phyloP scores from a whole-genome alignment of 148 eudicot genomes.

The Salicornia ramosissima region DNA sequence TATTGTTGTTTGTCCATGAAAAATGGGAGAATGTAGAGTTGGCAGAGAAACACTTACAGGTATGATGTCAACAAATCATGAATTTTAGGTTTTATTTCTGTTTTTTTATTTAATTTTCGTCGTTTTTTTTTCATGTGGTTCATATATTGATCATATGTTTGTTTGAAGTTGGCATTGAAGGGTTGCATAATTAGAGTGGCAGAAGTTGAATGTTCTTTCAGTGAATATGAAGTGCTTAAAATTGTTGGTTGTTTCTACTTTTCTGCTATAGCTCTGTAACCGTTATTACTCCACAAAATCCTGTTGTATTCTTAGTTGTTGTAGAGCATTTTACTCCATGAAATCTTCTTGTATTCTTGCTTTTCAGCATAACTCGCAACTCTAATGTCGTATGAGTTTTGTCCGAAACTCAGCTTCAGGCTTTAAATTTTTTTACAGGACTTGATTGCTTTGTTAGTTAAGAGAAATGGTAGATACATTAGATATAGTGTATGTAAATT shows the following conservation, averaged over 20 bases:
- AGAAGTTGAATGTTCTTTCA: constrained; percentile 14
- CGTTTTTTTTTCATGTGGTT: constrained; percentile 17
- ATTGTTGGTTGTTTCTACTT: not conserved
- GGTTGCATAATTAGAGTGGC: constrained; percentile 7
- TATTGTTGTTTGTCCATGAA: constrained; percentile 15
- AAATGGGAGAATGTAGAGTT: constrained; percentile 12
- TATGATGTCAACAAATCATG: constrained; percentile 7
- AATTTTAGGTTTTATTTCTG: constrained; percentile 3
- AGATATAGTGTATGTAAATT: too few relatives aligned
- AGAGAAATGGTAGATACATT: too few relatives aligned
- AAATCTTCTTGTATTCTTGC: not conserved
- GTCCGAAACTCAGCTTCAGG: too few relatives aligned
- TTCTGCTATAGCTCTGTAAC: not conserved
- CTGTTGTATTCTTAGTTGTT: not conserved
- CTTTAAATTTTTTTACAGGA: too few relatives aligned
- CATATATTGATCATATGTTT: constrained; percentile 20
- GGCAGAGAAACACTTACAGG: constrained; percentile 13
- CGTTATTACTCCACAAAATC: not conserved
- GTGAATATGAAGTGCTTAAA: not conserved
- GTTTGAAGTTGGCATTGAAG: constrained; percentile 17
- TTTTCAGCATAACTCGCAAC: not conserved
- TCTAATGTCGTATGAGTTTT: not conserved
- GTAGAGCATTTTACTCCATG: not conserved
- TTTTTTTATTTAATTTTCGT: too few relatives aligned
- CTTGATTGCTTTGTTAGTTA: too few relatives aligned